phyloP scores from a whole-genome alignment of 768 basidiomycete species.

The Russula dissimulans region DNA sequence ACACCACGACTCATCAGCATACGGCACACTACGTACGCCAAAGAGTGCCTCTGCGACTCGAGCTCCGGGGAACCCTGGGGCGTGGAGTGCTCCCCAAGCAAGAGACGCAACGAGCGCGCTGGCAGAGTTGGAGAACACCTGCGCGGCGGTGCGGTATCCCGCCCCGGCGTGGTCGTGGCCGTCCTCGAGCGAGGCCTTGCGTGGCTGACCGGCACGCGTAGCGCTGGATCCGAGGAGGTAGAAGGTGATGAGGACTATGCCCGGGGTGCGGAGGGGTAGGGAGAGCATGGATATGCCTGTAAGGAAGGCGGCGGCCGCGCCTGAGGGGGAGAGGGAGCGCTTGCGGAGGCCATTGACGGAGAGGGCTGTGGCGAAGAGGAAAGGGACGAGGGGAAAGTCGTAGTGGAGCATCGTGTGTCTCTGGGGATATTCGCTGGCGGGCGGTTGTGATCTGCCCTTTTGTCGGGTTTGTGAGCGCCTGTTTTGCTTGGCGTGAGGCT shows the following conservation, averaged over 20 bases:
- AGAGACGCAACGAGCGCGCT: conserved; percentile 50
- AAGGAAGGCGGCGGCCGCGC: conserved; percentile 66
- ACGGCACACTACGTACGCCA: conserved; percentile 23
- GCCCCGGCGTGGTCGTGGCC: conserved; percentile 56
- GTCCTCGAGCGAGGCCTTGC: conserved; percentile 69
- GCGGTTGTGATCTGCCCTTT: background rate
- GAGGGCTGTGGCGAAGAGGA: conserved; percentile 43
- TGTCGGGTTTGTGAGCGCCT: background rate
- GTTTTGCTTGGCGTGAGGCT: no score
- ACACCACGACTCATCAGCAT: conserved; percentile 48
- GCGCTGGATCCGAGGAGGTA: conserved; percentile 76
- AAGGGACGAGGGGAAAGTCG: conserved; percentile 33
- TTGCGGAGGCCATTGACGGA: conserved; percentile 63
- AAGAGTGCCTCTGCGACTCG: conserved; percentile 14
- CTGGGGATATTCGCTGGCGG: background rate
- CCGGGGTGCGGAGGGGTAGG: conserved; percentile 56
- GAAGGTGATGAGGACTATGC: conserved; percentile 59
- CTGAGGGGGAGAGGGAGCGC: conserved; percentile 66
- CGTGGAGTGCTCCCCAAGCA: conserved; percentile 57
- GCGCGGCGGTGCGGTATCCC: conserved; percentile 69
- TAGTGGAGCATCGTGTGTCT: conserved; percentile 16
- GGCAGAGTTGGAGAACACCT: conserved; percentile 76
- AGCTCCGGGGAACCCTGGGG: conserved; percentile 29
- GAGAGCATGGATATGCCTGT: conserved; percentile 69
- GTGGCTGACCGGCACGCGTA: conserved; percentile 75